Base-by-base conservation (phyloP, 345 rosid species). In the Gossypium mustelinum region DNA sequence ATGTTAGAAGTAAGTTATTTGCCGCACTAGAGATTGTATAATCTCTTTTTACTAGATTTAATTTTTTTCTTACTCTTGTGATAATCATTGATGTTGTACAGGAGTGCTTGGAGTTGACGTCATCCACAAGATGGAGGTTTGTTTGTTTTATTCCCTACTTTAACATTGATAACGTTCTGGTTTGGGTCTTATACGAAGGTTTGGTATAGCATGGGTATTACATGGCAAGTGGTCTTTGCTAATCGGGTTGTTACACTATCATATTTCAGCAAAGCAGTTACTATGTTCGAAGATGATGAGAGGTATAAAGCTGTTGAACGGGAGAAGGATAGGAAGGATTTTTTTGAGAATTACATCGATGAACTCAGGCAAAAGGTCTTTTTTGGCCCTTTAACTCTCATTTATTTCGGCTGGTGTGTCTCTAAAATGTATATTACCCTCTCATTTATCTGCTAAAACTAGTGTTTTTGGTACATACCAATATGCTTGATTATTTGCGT, bases 81-180 rank as follows among this genome's bases (percentile, higher is more conserved):
- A 68, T 56, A 75, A 48, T 75, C 62, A 57, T 71, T 39, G 77
- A 73, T 70, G 20, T 59, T 75, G 79, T 78, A 45, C 84, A 93
- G 98, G 99, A 89, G 76, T 86, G 87, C n/a, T 72, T 70, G 67
- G 97, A 91, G 82, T 60, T 95, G 85, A 84, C 93, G 68, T 86
- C 92, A 72, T 81, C 89, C 74, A 86, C 87, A 24, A 89, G 91
- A 87, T 95, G 96, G 97, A 93, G 99, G 99, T 95, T 81, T 84
- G 86, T 76, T 71, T 79, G 83, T 45, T 6, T 70, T 70, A 9
- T 29, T 76, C 73, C 25, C 54, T 55, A 60, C 18, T 55, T 34
- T 61, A 57, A 17, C 60, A 79, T 56, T 44, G 18, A 20, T 8
- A 73, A 68, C 70, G 5, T 43, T 79, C 50, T 55, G 43, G 51